Conservation (phyloP, 2,329 filamentous ascomycete genomes). For the Myriangium duriaei region DNA sequence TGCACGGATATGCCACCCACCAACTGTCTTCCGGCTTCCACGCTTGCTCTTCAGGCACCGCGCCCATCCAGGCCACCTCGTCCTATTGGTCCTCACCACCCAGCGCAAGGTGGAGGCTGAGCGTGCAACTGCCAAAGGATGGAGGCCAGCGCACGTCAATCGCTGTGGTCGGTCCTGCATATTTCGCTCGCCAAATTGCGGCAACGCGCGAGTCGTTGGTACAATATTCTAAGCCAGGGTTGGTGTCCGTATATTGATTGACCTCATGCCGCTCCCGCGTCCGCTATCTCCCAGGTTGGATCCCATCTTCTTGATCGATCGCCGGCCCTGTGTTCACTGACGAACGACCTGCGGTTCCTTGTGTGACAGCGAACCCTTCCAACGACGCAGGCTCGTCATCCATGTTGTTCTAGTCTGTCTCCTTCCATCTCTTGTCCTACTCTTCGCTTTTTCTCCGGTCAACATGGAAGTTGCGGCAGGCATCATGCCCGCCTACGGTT, state of each 20-base stretch:
- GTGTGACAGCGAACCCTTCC: too few species aligned
- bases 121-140: neutral
- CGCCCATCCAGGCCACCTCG: conserved; percentile 12
- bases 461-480: neutral
- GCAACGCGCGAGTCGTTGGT: neutral
- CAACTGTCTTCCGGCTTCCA: conserved; percentile 11
- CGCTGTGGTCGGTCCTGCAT: conserved; percentile 8
- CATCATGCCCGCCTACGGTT: neutral
- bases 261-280: conserved; percentile 9
- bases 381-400: neutral
- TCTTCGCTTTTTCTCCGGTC: neutral
- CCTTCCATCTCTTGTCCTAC: neutral
- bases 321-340: too few species aligned
- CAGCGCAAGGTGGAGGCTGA: neutral
- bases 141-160: conserved; percentile 7
- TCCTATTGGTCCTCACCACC: conserved; percentile 7
- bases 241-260: conserved; percentile 11
- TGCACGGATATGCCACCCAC: conserved; percentile 12
- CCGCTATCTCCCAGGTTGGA: conserved; percentile 2
- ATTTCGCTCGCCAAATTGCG: conserved; percentile 8
- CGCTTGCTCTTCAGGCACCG: conserved; percentile 12
- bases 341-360: too few species aligned
- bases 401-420: neutral
- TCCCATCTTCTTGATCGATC: conserved; percentile 9
- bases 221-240: conserved; percentile 1